Percentiles rank a stretch among this genome's conserved stretches.
Conservation (phyloP, 192 early-diverging fungal genomes). For the Umbelopsis ramanniana region DNA sequence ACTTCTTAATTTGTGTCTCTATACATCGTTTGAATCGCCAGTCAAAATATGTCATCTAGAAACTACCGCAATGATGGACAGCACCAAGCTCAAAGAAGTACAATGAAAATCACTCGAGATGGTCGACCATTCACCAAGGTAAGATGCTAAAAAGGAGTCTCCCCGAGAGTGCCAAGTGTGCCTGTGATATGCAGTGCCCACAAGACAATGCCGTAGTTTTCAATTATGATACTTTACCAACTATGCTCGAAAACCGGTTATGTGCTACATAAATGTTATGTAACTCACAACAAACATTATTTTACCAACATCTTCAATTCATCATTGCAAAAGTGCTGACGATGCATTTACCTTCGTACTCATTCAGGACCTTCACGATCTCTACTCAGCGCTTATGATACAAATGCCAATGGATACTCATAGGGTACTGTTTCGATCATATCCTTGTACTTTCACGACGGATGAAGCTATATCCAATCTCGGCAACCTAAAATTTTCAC, state of each 20-base stretch:
- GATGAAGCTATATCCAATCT: constrained; percentile 56
- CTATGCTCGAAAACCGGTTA: constrained; percentile 18
- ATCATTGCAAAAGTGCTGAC: not conserved
- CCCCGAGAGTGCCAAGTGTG: not conserved
- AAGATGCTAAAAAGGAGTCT: constrained; percentile 15
- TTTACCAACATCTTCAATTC: not conserved
- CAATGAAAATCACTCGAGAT: constrained; percentile 54
- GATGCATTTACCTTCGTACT: not conserved
- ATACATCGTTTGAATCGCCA: not conserved
- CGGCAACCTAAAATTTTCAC: constrained; percentile 51
- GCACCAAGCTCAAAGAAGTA: constrained; percentile 18
- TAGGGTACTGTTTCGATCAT: constrained; percentile 51
- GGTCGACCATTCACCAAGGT: constrained; percentile 64
- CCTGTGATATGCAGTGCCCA: not conserved
- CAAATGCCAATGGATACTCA: constrained; percentile 54
- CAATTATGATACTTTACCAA: constrained; percentile 3
- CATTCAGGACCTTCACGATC: constrained; percentile 55
- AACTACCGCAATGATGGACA: not conserved
- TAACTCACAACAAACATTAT: not conserved
- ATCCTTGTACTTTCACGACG: constrained; percentile 57
- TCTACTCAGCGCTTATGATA: constrained; percentile 57
- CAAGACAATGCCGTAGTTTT: not conserved
- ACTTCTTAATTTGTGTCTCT: not conserved
- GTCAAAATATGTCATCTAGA: not conserved
- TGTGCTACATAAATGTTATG: not conserved